A percentile compares a stretch with the other conserved stretches of the same genome.
These are phyloP conservation scores for Chytridiales sp. DNA, from an alignment of 371 early-diverging fungal species.

Conservation along the genomic window DNA sequence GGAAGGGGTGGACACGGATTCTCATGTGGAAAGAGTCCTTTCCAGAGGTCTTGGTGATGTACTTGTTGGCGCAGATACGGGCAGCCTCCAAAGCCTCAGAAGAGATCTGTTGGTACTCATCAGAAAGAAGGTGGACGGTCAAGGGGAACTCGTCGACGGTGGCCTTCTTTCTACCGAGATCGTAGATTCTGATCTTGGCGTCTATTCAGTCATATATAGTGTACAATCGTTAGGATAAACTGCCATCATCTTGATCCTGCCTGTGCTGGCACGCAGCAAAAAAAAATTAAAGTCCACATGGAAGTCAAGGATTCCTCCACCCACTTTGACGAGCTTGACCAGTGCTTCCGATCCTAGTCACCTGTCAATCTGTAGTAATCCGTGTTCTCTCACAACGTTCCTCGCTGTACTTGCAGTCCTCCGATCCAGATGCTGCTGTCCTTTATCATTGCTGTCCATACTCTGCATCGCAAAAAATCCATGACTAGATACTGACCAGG, in stretches of 20 bases:
- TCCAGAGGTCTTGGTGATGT: conserved; percentile 97
- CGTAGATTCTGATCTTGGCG: conserved; percentile 99
- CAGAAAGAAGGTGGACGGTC: conserved; percentile 96
- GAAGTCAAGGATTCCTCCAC: background rate
- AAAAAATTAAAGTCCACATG: background rate
- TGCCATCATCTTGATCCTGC: too few relatives aligned
- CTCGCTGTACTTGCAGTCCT: too few relatives aligned
- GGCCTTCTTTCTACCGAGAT: conserved; percentile 99
- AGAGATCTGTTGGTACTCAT: conserved; percentile 99
- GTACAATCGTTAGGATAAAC: too few relatives aligned
- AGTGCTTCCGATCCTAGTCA: too few relatives aligned
- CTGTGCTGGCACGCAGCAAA: background rate
- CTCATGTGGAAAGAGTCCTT: conserved; percentile 99
- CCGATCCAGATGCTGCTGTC: too few relatives aligned
- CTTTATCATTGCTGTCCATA: too few relatives aligned
- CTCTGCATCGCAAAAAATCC: too few relatives aligned
- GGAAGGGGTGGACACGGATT: conserved; percentile 99
- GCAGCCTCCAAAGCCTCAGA: conserved; percentile 99
- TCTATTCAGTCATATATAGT: conserved; percentile 47
- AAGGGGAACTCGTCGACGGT: conserved; percentile 97
- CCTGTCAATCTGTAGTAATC: too few relatives aligned
- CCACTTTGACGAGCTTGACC: too few relatives aligned
- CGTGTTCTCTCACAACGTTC: too few relatives aligned
- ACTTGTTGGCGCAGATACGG: conserved; percentile 99
- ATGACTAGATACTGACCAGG: conserved; percentile 69